Base-by-base conservation (phyloP, 768 basidiomycete genomes). In the Clitopilus hobsonii region DNA sequence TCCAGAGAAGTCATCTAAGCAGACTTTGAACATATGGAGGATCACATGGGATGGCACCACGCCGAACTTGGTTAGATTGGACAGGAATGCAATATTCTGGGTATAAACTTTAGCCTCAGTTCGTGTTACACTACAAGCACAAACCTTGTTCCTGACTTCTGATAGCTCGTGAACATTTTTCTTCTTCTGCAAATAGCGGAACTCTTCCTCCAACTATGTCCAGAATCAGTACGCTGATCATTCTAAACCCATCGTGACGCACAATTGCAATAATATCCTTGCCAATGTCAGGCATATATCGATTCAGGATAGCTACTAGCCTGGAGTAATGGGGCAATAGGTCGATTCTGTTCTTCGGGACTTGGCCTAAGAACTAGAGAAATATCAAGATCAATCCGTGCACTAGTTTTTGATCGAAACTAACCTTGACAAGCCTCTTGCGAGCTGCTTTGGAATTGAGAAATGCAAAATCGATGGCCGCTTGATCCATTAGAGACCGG, bases 201-300 rank as follows among this genome's bases (percentile, higher is more conserved):
- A 95, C 67, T 98, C 96, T 61, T 98, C 96, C 61, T 98, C 95
- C 52, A 99, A 81, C 95, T 97, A 62, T n/a, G n/a, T n/a, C n/a
- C n/a, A n/a, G n/a, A n/a, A n/a, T n/a, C n/a, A n/a, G n/a, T n/a
- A n/a, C n/a, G n/a, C n/a, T n/a, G n/a, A n/a, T n/a, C n/a, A n/a
- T n/a, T n/a, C n/a, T n/a, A n/a, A n/a, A n/a, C n/a, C n/a, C n/a
- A n/a, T n/a, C n/a, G 45, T 36, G 5, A 78, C 91, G 68, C 63
- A 98, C 94, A 60, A 83, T 74, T 30, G 85, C 79, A 16, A 98
- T 82, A 5, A 98, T 72, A 16, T 96, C 95, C 1, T 77, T 71
- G 1, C 94, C 94, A 48, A 98, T 74, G 62, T 98, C 97, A 0
- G 94, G 89, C 93, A 98, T 94, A 65, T 96, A 98, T 60, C 74